Percentiles rank a stretch among this genome's conserved stretches.
Conservation (phyloP, 1,284 basidiomycete species). For the Meripilus lineatus region DNA sequence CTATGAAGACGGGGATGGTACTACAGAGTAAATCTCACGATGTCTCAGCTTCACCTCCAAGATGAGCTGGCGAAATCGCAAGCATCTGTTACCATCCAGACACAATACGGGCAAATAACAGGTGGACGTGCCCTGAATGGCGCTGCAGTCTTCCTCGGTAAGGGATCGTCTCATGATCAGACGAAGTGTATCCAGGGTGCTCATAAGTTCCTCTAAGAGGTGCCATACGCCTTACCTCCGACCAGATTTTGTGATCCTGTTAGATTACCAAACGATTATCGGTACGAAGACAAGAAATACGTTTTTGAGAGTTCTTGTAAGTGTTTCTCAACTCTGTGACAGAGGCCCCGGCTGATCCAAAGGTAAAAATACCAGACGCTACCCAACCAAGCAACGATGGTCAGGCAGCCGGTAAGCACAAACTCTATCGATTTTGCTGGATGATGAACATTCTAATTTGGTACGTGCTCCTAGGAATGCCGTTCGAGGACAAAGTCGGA, state of each 20-base stretch:
- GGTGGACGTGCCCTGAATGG: constrained; percentile 59
- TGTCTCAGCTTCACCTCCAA: too few relatives aligned
- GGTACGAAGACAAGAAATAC: constrained; percentile 58
- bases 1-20: too few relatives aligned
- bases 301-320: constrained; percentile 55
- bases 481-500: constrained; percentile 55
- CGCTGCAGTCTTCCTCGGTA: constrained; percentile 60
- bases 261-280: constrained; percentile 46
- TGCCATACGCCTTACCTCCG: constrained; percentile 68
- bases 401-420: constrained; percentile 43
- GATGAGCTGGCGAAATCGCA: constrained; percentile 28
- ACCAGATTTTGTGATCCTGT: constrained; percentile 58
- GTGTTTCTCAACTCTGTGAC: constrained; percentile 17
- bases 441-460: constrained; percentile 1
- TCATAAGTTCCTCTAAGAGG: constrained; percentile 42
- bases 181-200: neutral
- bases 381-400: constrained; percentile 61
- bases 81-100: constrained; percentile 43
- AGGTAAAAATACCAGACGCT: constrained; percentile 36
- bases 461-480: constrained; percentile 28
- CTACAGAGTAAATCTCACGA: too few relatives aligned
- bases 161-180: constrained; percentile 12
- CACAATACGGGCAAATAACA: constrained; percentile 47
- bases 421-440: too few relatives aligned
- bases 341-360: too few relatives aligned